Conservation (phyloP, 306 rosid genomes). For the Gastrolobium villosum region DNA sequence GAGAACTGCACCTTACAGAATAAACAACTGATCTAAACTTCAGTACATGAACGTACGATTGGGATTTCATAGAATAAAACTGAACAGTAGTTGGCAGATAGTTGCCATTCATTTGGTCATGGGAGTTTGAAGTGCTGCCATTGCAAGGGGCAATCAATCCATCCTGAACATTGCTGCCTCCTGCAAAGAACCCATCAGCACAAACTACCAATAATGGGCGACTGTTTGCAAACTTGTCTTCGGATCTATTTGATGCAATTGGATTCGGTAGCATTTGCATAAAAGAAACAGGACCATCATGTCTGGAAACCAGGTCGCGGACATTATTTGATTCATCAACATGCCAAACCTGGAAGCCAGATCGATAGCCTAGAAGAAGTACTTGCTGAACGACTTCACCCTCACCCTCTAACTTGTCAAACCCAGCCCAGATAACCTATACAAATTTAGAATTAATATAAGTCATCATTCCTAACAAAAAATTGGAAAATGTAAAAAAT, state of each 20-base stretch:
- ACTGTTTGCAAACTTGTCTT: slow-evolving; percentile 71
- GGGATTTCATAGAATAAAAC: slow-evolving; percentile 90
- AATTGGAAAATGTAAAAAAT: slow-evolving; percentile 11
- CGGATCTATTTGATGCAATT: slow-evolving; percentile 65
- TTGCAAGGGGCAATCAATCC: slow-evolving; percentile 56
- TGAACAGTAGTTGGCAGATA: slow-evolving; percentile 79
- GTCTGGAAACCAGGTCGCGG: slow-evolving; percentile 80
- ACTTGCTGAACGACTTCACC: slow-evolving; percentile 68
- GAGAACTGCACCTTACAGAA: slow-evolving; percentile 91
- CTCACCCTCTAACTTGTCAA: slow-evolving; percentile 88
- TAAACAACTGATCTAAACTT: slow-evolving; percentile 91
- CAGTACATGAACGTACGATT: slow-evolving; percentile 79
- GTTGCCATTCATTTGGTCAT: slow-evolving; percentile 66
- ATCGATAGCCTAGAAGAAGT: slow-evolving; percentile 85
- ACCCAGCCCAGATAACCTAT: slow-evolving; percentile 96
- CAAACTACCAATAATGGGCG: slow-evolving; percentile 85
- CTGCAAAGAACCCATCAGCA: slow-evolving; percentile 74
- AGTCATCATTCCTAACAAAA: slow-evolving; percentile 6
- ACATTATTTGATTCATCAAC: slow-evolving; percentile 94
- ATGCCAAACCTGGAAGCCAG: slow-evolving; percentile 99
- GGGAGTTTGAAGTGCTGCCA: slow-evolving; percentile 62
- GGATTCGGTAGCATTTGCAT: slow-evolving; percentile 96
- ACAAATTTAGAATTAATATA: slow-evolving; percentile 39
- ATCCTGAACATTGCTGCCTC: slow-evolving; percentile 66
- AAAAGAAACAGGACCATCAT: slow-evolving; percentile 85